Base-by-base conservation (phyloP, 495 filamentous ascomycete species). In the Hypoxylon intermedium region DNA sequence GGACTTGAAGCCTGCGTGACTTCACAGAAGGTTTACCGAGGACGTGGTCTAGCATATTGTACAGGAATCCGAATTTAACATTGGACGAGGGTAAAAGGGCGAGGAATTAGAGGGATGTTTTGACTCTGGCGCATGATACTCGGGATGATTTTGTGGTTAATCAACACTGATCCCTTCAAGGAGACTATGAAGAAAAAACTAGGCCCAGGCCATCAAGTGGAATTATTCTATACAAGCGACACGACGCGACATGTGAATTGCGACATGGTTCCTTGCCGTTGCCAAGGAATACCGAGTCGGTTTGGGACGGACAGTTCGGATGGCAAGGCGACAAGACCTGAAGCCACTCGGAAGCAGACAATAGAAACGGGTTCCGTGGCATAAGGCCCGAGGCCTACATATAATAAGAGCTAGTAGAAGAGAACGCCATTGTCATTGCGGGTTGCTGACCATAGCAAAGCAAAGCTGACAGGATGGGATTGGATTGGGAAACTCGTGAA, bases 1-100 rank as follows among this genome's bases (percentile, higher is more conserved):
- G 83, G 60, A 98, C 92, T 72, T 98, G 93, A 19, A 95, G 87
- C 67, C 96, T 91, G 54, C 94, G 88, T 68, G 94, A 96, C 74
- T 89, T 86, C 57, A 89, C 87, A 6, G 92, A 96, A 28, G 94
- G 94, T 59, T 90, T 85, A 55, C 94, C 94, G 31, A 98, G 82
- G 50, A 97, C 86, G 77, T 98, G 94, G 71, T 98, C 94, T 63
- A 81, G 72, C 79, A 81, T 81, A 20, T 33, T 73, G 68, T 41
- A 57, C 47, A 40, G n/a, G 40, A 36, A 15, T 18, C 31, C 3
- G 19, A 12, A 38, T 48, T 87, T 3, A 9, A 37, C 30, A 43
- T 60, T 21, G 18, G 11, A 19, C 20, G 18, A 24, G 19, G 9
- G 16, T 24, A 19, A 12, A 13, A 28, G 43, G 13, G 23, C 24